Conservation (phyloP, 2,329 filamentous ascomycete species). For the Ophiostoma quercus region DNA sequence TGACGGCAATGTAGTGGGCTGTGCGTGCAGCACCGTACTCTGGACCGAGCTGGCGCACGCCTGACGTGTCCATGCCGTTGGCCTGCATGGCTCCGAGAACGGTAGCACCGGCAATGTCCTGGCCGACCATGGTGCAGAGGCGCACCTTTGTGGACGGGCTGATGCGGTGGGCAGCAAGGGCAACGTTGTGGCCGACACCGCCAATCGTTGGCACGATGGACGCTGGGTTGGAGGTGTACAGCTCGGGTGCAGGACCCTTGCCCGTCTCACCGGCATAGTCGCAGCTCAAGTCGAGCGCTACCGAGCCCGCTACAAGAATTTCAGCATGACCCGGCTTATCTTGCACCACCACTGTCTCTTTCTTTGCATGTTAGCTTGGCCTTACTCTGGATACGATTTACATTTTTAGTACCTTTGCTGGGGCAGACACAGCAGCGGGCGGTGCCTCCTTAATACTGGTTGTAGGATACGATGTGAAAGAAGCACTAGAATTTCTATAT, state of each 20-base stretch:
- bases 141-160: conserved; percentile 58
- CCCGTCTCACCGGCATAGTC: conserved; percentile 52
- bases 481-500: background rate
- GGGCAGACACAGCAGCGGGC: background rate
- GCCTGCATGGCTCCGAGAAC: conserved; percentile 61
- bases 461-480: conserved; percentile 19
- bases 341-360: background rate
- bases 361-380: background rate
- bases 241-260: conserved; percentile 41
- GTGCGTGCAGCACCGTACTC: conserved; percentile 57
- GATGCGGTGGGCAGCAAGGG: conserved; percentile 69
- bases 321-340: conserved; percentile 40
- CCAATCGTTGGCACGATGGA: conserved; percentile 77
- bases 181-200: conserved; percentile 89
- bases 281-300: conserved; percentile 83
- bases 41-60: conserved; percentile 52
- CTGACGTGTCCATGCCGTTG: conserved; percentile 58
- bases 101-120: conserved; percentile 73
- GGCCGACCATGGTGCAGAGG: conserved; percentile 74
- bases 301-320: conserved; percentile 82
- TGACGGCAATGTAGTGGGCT: conserved; percentile 87
- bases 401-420: background rate
- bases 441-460: background rate
- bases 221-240: conserved; percentile 82
- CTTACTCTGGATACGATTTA: background rate